These are phyloP conservation scores for Russula griseocarnosa DNA, from an alignment of 768 basidiomycete genomes.

Conservation along the genomic window DNA sequence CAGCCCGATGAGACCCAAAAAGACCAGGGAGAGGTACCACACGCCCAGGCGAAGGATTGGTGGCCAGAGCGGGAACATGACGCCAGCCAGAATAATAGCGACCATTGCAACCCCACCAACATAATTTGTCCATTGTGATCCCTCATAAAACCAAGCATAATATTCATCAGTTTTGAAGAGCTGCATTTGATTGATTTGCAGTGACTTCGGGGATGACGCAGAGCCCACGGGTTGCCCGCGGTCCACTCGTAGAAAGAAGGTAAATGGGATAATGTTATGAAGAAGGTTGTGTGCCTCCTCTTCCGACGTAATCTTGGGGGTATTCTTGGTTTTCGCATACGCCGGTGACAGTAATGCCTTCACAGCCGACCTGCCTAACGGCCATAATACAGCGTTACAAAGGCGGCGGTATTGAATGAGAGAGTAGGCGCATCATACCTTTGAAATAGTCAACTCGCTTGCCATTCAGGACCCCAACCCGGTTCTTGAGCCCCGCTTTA, in stretches of 20 bases:
- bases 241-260: slow-evolving; percentile 91
- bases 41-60: slow-evolving; percentile 87
- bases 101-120: slow-evolving; percentile 91
- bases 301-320: slow-evolving; percentile 69
- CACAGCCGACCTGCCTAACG: slow-evolving; percentile 82
- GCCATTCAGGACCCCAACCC: slow-evolving; percentile 87
- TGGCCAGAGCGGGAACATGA: slow-evolving; percentile 99
- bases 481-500: slow-evolving; percentile 81
- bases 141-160: slow-evolving; percentile 97
- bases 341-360: slow-evolving; percentile 90
- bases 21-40: slow-evolving; percentile 88
- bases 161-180: slow-evolving; percentile 74
- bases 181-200: slow-evolving; percentile 79
- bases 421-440: slow-evolving; percentile 49
- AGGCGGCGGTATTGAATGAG: slow-evolving; percentile 10
- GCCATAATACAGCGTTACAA: slow-evolving; percentile 7
- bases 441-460: slow-evolving; percentile 98
- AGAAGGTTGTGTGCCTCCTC: slow-evolving; percentile 69
- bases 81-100: slow-evolving; percentile 86
- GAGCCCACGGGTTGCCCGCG: slow-evolving; percentile 62
- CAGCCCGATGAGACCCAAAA: slow-evolving; percentile 81
- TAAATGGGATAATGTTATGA: slow-evolving; percentile 66
- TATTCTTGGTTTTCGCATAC: slow-evolving; percentile 83
- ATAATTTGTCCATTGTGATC: slow-evolving; percentile 90
- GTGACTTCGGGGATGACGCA: slow-evolving; percentile 70